A percentile compares a stretch with the other conserved stretches of the same genome.
Conservation (phyloP, 805 yeast species). For the Lipomyces oligophaga region DNA sequence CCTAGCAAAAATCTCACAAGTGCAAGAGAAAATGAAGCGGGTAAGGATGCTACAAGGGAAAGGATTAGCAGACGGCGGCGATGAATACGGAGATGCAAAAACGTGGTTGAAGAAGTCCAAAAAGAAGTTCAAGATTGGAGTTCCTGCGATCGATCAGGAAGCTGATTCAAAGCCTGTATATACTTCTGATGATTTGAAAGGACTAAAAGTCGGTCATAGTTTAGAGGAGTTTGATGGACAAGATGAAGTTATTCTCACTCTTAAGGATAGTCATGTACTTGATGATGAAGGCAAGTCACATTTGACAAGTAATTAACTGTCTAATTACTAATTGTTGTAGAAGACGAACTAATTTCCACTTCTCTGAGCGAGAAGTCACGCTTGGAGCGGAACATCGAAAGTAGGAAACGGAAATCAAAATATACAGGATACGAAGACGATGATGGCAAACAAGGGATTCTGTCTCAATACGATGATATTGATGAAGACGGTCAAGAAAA, state of each 20-base stretch:
- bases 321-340: no score
- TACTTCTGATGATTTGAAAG: conserved; percentile 37
- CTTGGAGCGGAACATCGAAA: conserved; percentile 31
- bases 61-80: conserved; percentile 32
- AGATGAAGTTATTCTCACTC: conserved; percentile 51
- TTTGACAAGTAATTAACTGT: conserved; percentile 27
- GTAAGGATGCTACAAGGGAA: conserved; percentile 31
- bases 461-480: conserved; percentile 25
- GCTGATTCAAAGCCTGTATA: conserved; percentile 22
- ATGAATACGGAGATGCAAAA: conserved; percentile 36
- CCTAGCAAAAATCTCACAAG: conserved; percentile 29
- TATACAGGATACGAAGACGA: conserved; percentile 31
- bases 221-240: conserved; percentile 41
- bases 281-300: conserved; percentile 37
- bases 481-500: conserved; percentile 38
- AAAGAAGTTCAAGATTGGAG: conserved; percentile 17
- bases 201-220: conserved; percentile 47
- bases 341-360: conserved; percentile 44
- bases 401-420: conserved; percentile 14
- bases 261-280: conserved; percentile 46
- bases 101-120: conserved; percentile 43
- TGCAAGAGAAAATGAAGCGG: conserved; percentile 30
- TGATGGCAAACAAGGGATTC: conserved; percentile 30
- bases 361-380: conserved; percentile 38
- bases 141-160: conserved; percentile 10